These are phyloP conservation scores for Leccinellum luteum DNA, from an alignment of 768 basidiomycete species.

Conservation along the genomic window DNA sequence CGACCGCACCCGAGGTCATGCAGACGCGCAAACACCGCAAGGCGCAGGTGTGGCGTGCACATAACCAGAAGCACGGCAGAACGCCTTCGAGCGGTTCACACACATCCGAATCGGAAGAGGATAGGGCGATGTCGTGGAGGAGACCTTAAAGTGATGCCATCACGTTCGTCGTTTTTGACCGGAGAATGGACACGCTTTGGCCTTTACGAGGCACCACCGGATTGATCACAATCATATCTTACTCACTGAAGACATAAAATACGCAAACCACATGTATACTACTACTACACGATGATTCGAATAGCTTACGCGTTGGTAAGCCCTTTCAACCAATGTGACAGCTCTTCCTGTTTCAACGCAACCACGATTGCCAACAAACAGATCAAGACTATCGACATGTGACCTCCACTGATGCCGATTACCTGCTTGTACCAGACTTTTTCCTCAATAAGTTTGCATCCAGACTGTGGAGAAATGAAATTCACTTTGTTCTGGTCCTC, in stretches of 20 bases:
- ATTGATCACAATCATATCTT: not conserved
- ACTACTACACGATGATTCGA: not conserved
- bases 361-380: slow-evolving; percentile 4
- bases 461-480: not conserved
- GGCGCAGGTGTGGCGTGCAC: slow-evolving; percentile 20
- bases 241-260: not conserved
- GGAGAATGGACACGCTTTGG: not conserved
- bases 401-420: not conserved
- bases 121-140: slow-evolving; percentile 16
- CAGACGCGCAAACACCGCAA: slow-evolving; percentile 27
- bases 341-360: slow-evolving; percentile 3
- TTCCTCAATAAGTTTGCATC: slow-evolving; percentile 16
- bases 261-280: not conserved
- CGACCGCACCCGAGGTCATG: slow-evolving; percentile 27
- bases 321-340: slow-evolving; percentile 1
- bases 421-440: slow-evolving; percentile 7
- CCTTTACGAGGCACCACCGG: not conserved
- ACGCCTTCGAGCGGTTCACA: slow-evolving; percentile 8
- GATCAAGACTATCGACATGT: slow-evolving; percentile 7
- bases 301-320: not conserved
- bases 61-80: not conserved
- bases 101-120: slow-evolving; percentile 19
- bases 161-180: not conserved
- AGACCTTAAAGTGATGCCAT: not conserved
- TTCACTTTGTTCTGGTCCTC: slow-evolving; percentile 17